These are phyloP conservation scores for Arabis alpina DNA, from an alignment of 345 rosid genomes.

Conservation along the genomic window DNA sequence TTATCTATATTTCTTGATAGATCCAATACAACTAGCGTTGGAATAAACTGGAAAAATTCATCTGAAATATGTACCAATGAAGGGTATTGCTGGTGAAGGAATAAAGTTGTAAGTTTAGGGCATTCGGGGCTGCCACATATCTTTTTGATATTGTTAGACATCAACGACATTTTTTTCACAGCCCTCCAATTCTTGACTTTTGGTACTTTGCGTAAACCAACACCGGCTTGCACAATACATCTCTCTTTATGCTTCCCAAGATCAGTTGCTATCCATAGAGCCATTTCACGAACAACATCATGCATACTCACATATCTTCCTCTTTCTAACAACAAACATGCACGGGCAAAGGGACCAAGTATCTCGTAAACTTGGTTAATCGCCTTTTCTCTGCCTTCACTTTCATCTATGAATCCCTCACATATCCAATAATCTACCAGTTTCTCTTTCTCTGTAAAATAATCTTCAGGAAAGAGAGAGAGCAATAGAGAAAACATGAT, in stretches of 20 bases:
- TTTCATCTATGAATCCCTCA: slow-evolving; percentile 16
- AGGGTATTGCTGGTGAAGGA: too few relatives aligned
- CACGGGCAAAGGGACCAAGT: slow-evolving; percentile 6
- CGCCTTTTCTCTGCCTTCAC: slow-evolving; percentile 1
- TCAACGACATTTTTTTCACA: slow-evolving; percentile 35
- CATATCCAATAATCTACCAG: slow-evolving; percentile 5
- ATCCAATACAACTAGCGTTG: too few relatives aligned
- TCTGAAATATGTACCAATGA: too few relatives aligned
- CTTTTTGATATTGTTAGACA: too few relatives aligned
- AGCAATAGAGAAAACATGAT: slow-evolving; percentile 7
- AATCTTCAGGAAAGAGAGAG: not conserved
- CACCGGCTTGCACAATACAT: slow-evolving; percentile 12
- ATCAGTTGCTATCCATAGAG: slow-evolving; percentile 44
- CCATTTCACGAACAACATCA: slow-evolving; percentile 51
- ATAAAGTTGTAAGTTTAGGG: too few relatives aligned
- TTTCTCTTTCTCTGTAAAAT: not conserved
- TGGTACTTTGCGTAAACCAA: slow-evolving; percentile 23
- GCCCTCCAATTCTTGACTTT: slow-evolving; percentile 20
- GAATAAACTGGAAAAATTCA: too few relatives aligned
- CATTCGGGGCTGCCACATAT: too few relatives aligned
- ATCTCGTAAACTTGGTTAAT: slow-evolving; percentile 7
- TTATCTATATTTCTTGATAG: too few relatives aligned
- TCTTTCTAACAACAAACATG: too few relatives aligned
- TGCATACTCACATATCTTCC: slow-evolving; percentile 50
- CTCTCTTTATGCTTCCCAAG: slow-evolving; percentile 21